Evolutionary conservation across 2,329 filamentous ascomycete genomes (phyloP).

Genomic region (Dryadomyces quercivorus): DNA sequence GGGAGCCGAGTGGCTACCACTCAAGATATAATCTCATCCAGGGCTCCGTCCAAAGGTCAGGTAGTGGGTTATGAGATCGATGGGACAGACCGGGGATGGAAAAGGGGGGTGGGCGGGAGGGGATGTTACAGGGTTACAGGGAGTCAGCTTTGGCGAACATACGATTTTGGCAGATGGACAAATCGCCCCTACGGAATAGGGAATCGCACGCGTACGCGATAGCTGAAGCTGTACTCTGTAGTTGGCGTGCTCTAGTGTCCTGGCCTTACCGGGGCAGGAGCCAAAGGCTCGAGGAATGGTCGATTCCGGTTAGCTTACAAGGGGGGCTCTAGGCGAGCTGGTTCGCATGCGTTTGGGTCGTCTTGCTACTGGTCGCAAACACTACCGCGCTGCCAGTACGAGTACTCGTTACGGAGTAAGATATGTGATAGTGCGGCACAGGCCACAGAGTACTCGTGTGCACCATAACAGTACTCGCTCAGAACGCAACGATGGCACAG

Average conservation of each 20-base stretch:
- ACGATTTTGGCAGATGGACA: conserved; percentile 3
- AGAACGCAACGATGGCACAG: neutral
- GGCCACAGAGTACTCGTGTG: neutral
- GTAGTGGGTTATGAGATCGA: conserved; percentile 7
- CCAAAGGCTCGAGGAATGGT: neutral
- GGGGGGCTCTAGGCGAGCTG: neutral
- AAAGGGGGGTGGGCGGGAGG: neutral
- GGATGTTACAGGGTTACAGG: neutral
- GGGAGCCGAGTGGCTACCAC: neutral
- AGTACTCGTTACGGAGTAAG: neutral
- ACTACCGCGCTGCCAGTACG: neutral
- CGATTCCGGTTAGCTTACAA: neutral
- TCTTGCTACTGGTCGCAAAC: too few species aligned
- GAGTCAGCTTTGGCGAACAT: conserved; percentile 3
- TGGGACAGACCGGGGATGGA: conserved; percentile 5
- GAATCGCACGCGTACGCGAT: neutral
- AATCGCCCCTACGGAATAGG: neutral
- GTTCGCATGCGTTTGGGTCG: neutral
- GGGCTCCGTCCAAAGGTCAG: neutral
- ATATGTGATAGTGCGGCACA: neutral
- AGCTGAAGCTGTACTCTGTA: neutral
- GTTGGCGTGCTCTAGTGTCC: neutral
- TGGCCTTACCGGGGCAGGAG: neutral
- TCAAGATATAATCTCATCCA: neutral
- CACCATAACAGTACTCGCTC: neutral